Base-by-base conservation (phyloP, 306 rosid genomes). In the Mucuna pruriens region DNA sequence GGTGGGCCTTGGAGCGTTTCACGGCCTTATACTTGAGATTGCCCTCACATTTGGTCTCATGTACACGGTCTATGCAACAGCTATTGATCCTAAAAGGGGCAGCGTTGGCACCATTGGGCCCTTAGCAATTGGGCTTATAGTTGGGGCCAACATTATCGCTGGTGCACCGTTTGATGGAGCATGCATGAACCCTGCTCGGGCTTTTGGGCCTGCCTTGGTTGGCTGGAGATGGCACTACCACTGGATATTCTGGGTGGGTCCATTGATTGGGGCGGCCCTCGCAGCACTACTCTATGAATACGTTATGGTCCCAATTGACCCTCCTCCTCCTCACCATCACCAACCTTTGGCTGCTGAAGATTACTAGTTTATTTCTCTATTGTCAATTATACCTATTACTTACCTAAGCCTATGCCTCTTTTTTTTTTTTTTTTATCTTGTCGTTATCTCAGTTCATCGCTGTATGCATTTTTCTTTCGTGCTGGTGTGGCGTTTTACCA, bases 191-290 rank as follows among this genome's bases (percentile, higher is more conserved):
- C 99, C 99, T 0, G 99, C 98, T 10, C 70, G 91, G 62, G 99
- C 97, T 12, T 95, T 95, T 52, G 99, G 99, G 71, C 99, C 99
- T 9, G 83, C 98, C 0, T 55, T 95, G 42, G 95, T 95, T 64
- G 98, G 97, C 45, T 88, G 97, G 94, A 88, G 98, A 75, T 95
- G 99, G 99, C 54, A 62, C 52, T 80, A 86, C 82, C 99, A 95
- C 65, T 95, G 99, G 99, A 86, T 93, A 86, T 95, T 75, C 71
- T 95, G 99, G 99, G 81, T 91, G 0, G 99, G 99, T 0, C 99
- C 99, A 29, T 78, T 95, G 0, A 0, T 95, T 17, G 99, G 99
- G 1, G 98, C 96, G 5, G 98, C 89, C 13, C 51, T 95, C 5
- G 99, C 99, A 5, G 96, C 90, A 6, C 89, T 91, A 9, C 17